These are phyloP conservation scores for Colletotrichum sp. DNA, from an alignment of 2,329 filamentous ascomycete genomes.

Conservation along the genomic window DNA sequence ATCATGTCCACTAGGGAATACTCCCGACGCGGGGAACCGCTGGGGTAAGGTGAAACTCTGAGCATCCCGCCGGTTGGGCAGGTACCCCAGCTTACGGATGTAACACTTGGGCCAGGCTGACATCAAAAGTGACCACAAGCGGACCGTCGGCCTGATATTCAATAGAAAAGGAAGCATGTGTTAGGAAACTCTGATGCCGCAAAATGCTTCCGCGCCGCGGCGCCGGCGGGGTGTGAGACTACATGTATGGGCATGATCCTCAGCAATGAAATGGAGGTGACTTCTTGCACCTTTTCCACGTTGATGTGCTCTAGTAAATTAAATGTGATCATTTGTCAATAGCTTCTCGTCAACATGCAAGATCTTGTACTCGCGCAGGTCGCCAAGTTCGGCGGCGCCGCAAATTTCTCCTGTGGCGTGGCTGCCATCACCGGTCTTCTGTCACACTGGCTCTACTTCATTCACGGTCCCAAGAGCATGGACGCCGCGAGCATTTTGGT, in stretches of 20 bases:
- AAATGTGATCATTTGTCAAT: background rate
- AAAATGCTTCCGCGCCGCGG: background rate
- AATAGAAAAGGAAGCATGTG: background rate
- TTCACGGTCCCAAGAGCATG: background rate
- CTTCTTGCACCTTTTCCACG: background rate
- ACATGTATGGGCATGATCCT: background rate
- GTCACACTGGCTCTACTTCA: slow-evolving; percentile 17
- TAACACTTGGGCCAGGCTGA: background rate
- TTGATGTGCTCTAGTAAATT: background rate
- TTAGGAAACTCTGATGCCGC: background rate
- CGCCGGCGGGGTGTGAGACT: background rate
- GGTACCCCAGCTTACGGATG: background rate
- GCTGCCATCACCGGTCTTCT: slow-evolving; percentile 8
- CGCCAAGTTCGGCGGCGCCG: background rate
- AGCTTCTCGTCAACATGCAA: background rate
- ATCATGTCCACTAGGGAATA: background rate
- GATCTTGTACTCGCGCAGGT: background rate
- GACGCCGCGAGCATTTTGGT: background rate
- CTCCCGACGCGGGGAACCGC: background rate
- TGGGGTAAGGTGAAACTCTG: background rate
- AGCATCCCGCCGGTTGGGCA: background rate
- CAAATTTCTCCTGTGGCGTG: background rate
- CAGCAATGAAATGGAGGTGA: background rate
- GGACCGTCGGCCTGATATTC: background rate
- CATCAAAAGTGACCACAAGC: background rate